A percentile compares a stretch with the other conserved stretches of the same genome.
Evolutionary conservation across 2,329 filamentous ascomycete species (phyloP).

Genomic region (Aspergillus fructus): DNA sequence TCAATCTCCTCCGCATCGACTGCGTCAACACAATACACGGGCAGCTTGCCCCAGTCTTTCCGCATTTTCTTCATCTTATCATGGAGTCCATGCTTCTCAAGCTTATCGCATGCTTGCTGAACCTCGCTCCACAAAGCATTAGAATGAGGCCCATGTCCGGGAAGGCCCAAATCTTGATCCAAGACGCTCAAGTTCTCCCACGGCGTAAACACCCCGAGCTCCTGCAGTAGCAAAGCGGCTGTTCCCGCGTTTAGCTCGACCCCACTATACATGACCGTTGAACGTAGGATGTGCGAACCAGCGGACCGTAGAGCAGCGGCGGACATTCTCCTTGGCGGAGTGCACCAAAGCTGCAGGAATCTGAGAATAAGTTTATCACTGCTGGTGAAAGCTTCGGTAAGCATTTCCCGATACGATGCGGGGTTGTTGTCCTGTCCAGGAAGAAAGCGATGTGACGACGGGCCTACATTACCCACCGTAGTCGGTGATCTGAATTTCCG

Average conservation of each 20-base stretch:
- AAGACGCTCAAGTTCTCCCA: conserved; percentile 56
- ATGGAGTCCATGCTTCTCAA: conserved; percentile 31
- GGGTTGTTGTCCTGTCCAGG: conserved; percentile 28
- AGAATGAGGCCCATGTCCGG: conserved; percentile 37
- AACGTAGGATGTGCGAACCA: conserved; percentile 56
- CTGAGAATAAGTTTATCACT: conserved; percentile 55
- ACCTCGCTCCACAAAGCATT: conserved; percentile 34
- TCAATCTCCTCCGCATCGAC: conserved; percentile 59
- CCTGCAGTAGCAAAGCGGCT: conserved; percentile 57
- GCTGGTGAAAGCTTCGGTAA: conserved; percentile 45
- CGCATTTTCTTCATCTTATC: conserved; percentile 59
- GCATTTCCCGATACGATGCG: conserved; percentile 30
- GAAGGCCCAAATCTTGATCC: conserved; percentile 54
- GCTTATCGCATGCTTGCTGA: conserved; percentile 25
- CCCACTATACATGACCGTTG: conserved; percentile 55
- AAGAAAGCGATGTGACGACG: conserved; percentile 33
- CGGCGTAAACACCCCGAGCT: conserved; percentile 60
- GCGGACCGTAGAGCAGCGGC: conserved; percentile 47
- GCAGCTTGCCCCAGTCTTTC: conserved; percentile 57
- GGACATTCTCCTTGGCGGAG: conserved; percentile 41
- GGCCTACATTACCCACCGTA: conserved; percentile 42
- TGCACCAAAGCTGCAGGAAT: conserved; percentile 55
- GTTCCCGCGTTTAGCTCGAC: conserved; percentile 38
- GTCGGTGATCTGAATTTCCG: conserved; percentile 44
- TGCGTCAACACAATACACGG: conserved; percentile 61